Percentiles rank a stretch among this genome's conserved stretches.
phyloP scores from a whole-genome alignment of 2,329 filamentous ascomycete genomes.

The Metarhizium guizhouense region DNA sequence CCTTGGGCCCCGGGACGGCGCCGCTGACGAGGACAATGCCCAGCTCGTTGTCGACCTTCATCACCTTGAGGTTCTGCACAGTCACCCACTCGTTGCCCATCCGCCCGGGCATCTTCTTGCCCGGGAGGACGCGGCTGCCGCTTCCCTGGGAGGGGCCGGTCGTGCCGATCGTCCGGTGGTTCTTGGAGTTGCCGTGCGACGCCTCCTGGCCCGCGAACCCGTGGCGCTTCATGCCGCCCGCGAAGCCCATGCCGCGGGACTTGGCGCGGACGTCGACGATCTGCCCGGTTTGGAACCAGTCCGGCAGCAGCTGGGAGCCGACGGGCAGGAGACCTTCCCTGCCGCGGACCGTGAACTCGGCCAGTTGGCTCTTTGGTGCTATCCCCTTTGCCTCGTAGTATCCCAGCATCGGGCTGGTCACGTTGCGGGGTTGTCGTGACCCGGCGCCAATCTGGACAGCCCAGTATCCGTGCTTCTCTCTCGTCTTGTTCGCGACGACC shows the following conservation, averaged over 20 bases:
- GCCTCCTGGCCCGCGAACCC: slow-evolving; percentile 83
- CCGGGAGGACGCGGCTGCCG: slow-evolving; percentile 84
- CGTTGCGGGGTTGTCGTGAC: slow-evolving; percentile 62
- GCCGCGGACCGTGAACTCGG: slow-evolving; percentile 78
- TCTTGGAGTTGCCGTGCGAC: slow-evolving; percentile 91
- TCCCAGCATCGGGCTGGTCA: slow-evolving; percentile 74
- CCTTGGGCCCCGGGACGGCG: slow-evolving; percentile 79
- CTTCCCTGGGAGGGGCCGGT: slow-evolving; percentile 83
- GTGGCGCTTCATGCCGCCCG: slow-evolving; percentile 95
- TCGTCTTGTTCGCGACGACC: slow-evolving; percentile 79
- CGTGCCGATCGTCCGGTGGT: slow-evolving; percentile 87
- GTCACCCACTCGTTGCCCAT: slow-evolving; percentile 91
- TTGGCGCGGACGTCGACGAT: slow-evolving; percentile 78
- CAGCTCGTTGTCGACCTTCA: slow-evolving; percentile 79
- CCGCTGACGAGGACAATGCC: slow-evolving; percentile 86
- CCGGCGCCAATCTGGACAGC: slow-evolving; percentile 86
- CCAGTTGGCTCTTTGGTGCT: slow-evolving; percentile 72
- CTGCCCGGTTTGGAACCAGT: slow-evolving; percentile 86
- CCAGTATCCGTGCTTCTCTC: slow-evolving; percentile 77
- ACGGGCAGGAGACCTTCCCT: slow-evolving; percentile 65
- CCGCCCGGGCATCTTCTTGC: slow-evolving; percentile 95
- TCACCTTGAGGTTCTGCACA: slow-evolving; percentile 80
- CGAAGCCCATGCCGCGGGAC: slow-evolving; percentile 84
- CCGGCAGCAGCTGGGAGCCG: slow-evolving; percentile 68
- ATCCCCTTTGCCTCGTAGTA: slow-evolving; percentile 80